Base-by-base conservation (phyloP, 441 rosid genomes). In the Capsella rubella region DNA sequence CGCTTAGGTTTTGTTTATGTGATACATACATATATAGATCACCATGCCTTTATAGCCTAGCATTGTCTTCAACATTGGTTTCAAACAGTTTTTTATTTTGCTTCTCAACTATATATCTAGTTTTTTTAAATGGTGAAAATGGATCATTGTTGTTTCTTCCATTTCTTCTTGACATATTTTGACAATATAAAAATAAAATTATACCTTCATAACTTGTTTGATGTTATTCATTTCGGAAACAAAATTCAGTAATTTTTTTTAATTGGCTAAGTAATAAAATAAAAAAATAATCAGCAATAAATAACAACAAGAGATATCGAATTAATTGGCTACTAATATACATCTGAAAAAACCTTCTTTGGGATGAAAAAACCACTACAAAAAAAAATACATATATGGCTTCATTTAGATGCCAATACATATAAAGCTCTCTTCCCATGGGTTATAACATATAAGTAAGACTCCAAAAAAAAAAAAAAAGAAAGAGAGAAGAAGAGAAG, bases 381-480 rank as follows among this genome's bases (percentile, higher is more conserved):
- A 66, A n/a, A 67, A 67, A 40, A 54, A 7, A n/a, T 11, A 76
- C 37, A 55, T 16, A 25, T 57, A 60, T 53, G 27, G 58, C 74
- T 75, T 52, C 74, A 5, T 59, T 34, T 45, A 53, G 64, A 68
- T 61, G 74, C 70, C 64, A 69, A 61, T 46, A 62, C 74, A 29
- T 62, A 68, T 42, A 67, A 67, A 39, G 62, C 34, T 67, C 18
- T 51, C 62, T 52, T 46, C 75, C 79, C 65, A 75, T 54, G 74
- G 43, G 64, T 56, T 62, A 68, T 58, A 70, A 32, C 37, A 5
- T 51, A 5, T 51, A 75, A 69, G 54, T n/a, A 54, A 69, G 29
- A 46, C 15, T 60, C 79, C 56, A 64, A 72, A 62, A 73, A 61
- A 18, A 9, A 13, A 61, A 37, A 29, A 28, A 31, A 34, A 27